These are phyloP conservation scores for Boletus huronensis DNA, from an alignment of 768 basidiomycete species.

Conservation along the genomic window DNA sequence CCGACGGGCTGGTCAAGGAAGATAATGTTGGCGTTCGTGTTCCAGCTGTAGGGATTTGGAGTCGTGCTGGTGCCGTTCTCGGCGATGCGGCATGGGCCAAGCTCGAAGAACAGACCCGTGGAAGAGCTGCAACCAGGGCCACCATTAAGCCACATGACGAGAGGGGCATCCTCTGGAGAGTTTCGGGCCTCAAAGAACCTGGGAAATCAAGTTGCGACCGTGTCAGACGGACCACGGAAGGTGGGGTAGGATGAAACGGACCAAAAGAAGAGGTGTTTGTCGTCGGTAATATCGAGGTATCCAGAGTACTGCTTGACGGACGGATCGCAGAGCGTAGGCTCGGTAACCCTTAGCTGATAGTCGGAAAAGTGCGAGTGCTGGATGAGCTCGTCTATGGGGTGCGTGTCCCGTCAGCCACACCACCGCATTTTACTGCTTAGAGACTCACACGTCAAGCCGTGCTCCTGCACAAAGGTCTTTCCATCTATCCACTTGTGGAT, in stretches of 20 bases:
- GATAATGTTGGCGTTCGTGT: constrained; percentile 57
- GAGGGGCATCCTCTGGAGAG: constrained; percentile 71
- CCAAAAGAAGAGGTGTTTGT: constrained; percentile 89
- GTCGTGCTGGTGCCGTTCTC: constrained; percentile 68
- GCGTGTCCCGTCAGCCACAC: constrained; percentile 1
- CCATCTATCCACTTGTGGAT: constrained; percentile 64
- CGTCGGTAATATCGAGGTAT: constrained; percentile 76
- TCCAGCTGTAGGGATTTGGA: constrained; percentile 84
- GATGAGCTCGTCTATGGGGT: constrained; percentile 54
- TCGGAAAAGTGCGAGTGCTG: constrained; percentile 48
- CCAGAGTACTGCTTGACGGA: constrained; percentile 74
- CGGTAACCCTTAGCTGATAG: constrained; percentile 58
- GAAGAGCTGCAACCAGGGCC: constrained; percentile 71
- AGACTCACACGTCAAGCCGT: constrained; percentile 68
- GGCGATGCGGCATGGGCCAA: constrained; percentile 80
- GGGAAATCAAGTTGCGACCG: background rate
- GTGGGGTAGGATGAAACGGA: constrained; percentile 28
- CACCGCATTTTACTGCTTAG: background rate
- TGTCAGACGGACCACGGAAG: background rate
- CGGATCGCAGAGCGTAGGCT: constrained; percentile 74
- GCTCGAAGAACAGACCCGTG: constrained; percentile 86
- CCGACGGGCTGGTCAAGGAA: constrained; percentile 76
- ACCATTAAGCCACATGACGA: constrained; percentile 90
- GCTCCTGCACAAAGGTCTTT: constrained; percentile 63
- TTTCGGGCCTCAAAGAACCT: constrained; percentile 89